phyloP scores from a whole-genome alignment of 495 filamentous ascomycete species.

The Penicillium parvum region DNA sequence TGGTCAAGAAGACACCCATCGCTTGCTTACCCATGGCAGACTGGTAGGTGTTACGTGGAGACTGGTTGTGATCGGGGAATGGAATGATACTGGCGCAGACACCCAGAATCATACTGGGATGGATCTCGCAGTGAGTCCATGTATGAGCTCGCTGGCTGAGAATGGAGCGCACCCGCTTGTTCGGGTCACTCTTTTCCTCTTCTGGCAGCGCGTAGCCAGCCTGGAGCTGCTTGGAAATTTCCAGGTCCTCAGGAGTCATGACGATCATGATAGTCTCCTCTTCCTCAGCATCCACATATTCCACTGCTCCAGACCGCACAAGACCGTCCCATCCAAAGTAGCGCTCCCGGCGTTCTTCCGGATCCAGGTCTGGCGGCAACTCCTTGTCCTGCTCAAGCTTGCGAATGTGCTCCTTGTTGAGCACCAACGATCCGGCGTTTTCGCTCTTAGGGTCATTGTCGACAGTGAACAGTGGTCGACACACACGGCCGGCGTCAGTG shows the following conservation, averaged over 20 bases:
- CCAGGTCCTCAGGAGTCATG: constrained; percentile 95
- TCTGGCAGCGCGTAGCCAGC: constrained; percentile 60
- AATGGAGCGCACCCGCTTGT: constrained; percentile 79
- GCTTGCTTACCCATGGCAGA: constrained; percentile 99
- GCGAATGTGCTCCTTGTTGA: constrained; percentile 75
- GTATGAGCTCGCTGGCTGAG: constrained; percentile 77
- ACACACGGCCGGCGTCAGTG: constrained; percentile 92
- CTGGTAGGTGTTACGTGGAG: constrained; percentile 97
- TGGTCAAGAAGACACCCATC: constrained; percentile 98
- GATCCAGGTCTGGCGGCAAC: constrained; percentile 50
- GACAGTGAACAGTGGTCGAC: constrained; percentile 85
- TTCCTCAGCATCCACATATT: constrained; percentile 96
- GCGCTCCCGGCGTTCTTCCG: constrained; percentile 53
- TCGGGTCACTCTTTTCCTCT: constrained; percentile 55
- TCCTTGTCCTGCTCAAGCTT: constrained; percentile 67
- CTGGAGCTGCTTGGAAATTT: constrained; percentile 61
- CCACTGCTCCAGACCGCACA: constrained; percentile 73
- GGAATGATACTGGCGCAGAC: constrained; percentile 99
- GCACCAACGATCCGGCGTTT: constrained; percentile 69
- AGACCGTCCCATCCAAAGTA: constrained; percentile 86
- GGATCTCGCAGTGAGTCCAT: constrained; percentile 98
- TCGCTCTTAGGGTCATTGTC: constrained; percentile 67
- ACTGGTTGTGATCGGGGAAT: constrained; percentile 99
- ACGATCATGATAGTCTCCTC: constrained; percentile 98
- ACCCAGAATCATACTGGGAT: constrained; percentile 97